Evolutionary conservation across 1,284 basidiomycete genomes (phyloP), one percentile per base, ranked within the genome.

Genomic region (Moesziomyces sp.): DNA sequence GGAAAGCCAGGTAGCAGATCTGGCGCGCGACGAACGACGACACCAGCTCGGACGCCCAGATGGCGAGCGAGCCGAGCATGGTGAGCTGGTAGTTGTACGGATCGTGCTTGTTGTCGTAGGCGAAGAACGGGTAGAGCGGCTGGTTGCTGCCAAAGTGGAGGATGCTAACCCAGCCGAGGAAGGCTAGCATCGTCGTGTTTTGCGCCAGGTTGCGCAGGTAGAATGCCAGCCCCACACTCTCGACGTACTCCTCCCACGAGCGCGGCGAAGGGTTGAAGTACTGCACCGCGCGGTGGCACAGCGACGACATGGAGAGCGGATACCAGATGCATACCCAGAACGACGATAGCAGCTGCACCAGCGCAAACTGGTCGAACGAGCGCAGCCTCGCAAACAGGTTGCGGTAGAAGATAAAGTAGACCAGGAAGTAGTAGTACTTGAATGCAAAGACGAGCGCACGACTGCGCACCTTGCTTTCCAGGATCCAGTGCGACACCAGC

Each of bases 31-130:
- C 76, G 58, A 86, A 87, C 13, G 86, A 86, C 50, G 84, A 86
- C n/a, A 85, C 48, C 6, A 88, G 80, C 75, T 89, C 88, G 10
- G 85, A 81, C 11, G 86, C 86, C 87, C 87, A 89, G 54, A 89
- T 87, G 11, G 86, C 85, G 11, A 86, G 79, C 7, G 86, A 87
- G 13, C 88, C 88, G 9, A 86, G 82, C 60, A 88, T 87, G 0
- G 88, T 89, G 48, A 88, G 81, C 26, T 83, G 83, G 70, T 88
- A 89, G n/a, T 87, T 88, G 81, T 88, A 89, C 3, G 87, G 87
- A 70, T 88, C 87, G 52, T 85, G 85, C n/a, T 85, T 57, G 77
- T 86, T 60, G 74, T 84, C 84, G 75, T 88, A 88, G 18, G 85
- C 81, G 80, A 89, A 89, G 84, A 88, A 88, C 2, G 88, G 88